Conservation (phyloP, 2,329 filamentous ascomycete species). For the Alternaria sp. region DNA sequence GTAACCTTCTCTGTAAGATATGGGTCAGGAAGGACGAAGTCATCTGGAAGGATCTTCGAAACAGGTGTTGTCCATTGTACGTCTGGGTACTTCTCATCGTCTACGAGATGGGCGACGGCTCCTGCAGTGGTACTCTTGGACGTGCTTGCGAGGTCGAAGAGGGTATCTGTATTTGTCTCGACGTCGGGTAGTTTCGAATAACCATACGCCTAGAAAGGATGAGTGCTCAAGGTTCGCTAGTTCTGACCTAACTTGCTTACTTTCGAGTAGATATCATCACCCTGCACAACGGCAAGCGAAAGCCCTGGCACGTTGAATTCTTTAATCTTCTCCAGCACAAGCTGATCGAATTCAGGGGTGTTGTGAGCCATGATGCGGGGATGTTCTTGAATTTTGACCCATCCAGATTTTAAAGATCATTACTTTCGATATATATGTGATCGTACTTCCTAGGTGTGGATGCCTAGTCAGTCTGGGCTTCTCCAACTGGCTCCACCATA, state of each 20-base stretch:
- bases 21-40: neutral
- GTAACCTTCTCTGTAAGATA: neutral
- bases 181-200: neutral
- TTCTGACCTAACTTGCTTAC: neutral
- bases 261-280: neutral
- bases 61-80: neutral
- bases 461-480: neutral
- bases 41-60: neutral
- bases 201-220: neutral
- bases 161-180: neutral
- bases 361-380: neutral
- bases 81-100: neutral
- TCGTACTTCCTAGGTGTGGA: neutral
- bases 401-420: rapidly evolving
- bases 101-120: neutral
- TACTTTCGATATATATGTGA: neutral
- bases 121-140: neutral
- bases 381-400: rapidly evolving
- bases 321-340: neutral
- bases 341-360: neutral
- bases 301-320: neutral
- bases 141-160: neutral
- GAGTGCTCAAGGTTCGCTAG: neutral
- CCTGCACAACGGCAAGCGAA: neutral
- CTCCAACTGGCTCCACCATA: neutral